Evolutionary conservation across 1,284 basidiomycete species (phyloP), one percentile per base, ranked within the genome.

Genomic region (Trichosporon inkin): DNA sequence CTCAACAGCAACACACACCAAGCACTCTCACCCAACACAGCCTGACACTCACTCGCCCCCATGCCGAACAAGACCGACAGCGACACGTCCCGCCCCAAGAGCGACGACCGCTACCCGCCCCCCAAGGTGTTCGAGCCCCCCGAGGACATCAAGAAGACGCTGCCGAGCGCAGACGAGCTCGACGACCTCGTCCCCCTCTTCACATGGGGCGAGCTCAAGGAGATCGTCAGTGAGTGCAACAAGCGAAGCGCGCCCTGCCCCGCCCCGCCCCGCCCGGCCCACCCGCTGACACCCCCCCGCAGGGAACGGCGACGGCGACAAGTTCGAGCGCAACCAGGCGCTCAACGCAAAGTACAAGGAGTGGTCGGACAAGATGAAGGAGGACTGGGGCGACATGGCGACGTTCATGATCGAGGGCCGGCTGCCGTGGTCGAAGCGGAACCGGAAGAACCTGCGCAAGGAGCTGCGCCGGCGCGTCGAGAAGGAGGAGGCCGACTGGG

Each of bases 131-230:
- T 73, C 51, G 68, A 68, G 6, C 62, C 71, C 0, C 74, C 77
- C 5, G 56, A 40, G 1, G 51, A 64, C 2, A 67, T 77, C 56
- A 49, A 57, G 6, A 49, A 57, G 6, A 75, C 76, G 6, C 52
- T 75, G 1, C 77, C 77, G 0, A 76, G 69, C 0, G 69, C 74
- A 44, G 70, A 61, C 10, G 76, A 78, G 58, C 64, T 78, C 1
- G 75, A 74, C 54, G 71, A 71, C 10, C 70, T 71, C 37, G 71
- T 72, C 10, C 55, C 69, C 22, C 66, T 76, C 64, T 77, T 74
- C 62, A 75, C 73, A 1, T 78, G 76, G 76, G 77, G 75, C 7
- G 69, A 76, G 54, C 60, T 78, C 36, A 76, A 77, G 57, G 71
- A 69, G 40, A 73, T 73, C 22, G 64, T 78, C 51, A 44, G 69